Evolutionary conservation across 2,329 filamentous ascomycete genomes (phyloP), one percentile per base, ranked within the genome.

Genomic region (Phaeophleospora eucalypticola): DNA sequence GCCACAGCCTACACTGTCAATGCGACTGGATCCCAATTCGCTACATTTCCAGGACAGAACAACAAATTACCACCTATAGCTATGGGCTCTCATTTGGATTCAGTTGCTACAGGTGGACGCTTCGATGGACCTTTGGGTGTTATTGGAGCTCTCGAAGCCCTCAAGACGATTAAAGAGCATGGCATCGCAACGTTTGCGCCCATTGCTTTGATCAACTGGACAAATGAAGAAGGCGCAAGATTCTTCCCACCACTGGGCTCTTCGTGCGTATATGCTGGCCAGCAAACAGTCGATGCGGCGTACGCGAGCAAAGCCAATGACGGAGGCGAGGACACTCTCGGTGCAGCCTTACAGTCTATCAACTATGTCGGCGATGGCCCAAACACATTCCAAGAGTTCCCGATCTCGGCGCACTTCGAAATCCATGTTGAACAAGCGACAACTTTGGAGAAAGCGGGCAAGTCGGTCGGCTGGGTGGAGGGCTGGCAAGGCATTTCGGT

Each of bases 321-420:
- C 24, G 56, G 54, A 10, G 46, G 47, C 19, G 51, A 46, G 19
- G 49, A 48, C 27, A 56, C 41, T 51, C 38, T 68, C 41, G 59
- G 60, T 19, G 43, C 57, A 6, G 67, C 64, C 7, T 36, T 69
- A 6, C 40, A 58, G 19, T 36, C 58, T 1, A 67, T 65, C 17
- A 61, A 60, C 1, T 69, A 68, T 42, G 51, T 65, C 1, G 65
- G 67, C 2, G 34, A 46, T 4, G 65, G 56, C 8, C 54, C 54
- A 4, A 56, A 54, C 19, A 53, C 53, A 1, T 53, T 59, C 33
- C 45, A 53, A n/a, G 55, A 56, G 9, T 50, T 48, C 12, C 57
- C 59, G 3, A 52, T 60, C 15, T 56, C 56, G 7, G 59, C 54
- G 1, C 59, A 61, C 34, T 61, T 60, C 37, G 59, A 61, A 32